Base-by-base conservation (phyloP, 2,329 filamentous ascomycete species). In the Huntiella abstrusa region DNA sequence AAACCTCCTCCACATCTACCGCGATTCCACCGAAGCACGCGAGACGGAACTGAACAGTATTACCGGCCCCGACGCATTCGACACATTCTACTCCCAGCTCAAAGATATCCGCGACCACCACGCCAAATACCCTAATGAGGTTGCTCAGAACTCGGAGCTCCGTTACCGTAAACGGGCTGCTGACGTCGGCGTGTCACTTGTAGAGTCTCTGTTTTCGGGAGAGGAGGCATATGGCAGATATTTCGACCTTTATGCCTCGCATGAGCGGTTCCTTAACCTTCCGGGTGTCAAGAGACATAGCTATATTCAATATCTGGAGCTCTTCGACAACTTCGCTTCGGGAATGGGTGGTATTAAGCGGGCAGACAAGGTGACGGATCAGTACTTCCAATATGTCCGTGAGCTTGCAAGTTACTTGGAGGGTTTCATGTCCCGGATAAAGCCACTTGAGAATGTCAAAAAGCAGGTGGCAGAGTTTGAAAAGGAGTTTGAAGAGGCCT, bases 141-240 rank as follows among this genome's bases (percentile, higher is more conserved):
- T 83, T 28, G 83, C 93, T 41, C 91, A 98, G 62, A 95, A 96
- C 55, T 76, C 94, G 11, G 92, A 98, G 64, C 76, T 80, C 54
- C 83, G 87, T 33, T 98, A 98, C 67, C 85, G 86, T 60, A 71
- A 64, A 40, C 71, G 77, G 57, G 78, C 80, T 52, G 73, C 76
- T 43, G 48, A 47, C 33, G 44, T 47, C 33, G 39, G 19, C 19
- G 48, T 45, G 15, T 75, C 80, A 41, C 75, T 87, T 45, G 79
- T 95, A 41, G 88, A 96, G 57, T 77, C 76, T 49, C 81, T 96
- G 67, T 98, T 98, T 62, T 93, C 86, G 0, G 91, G 91, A 51
- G 92, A 98, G 62, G 91, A 98, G 61, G 81, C 80, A 0, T 95
- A 82, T 56, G 91, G 91, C 38, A 81, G 85, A 54, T 98, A 84